Conservation (phyloP, 169 alveolate genomes). For the Plasmodium inui region DNA sequence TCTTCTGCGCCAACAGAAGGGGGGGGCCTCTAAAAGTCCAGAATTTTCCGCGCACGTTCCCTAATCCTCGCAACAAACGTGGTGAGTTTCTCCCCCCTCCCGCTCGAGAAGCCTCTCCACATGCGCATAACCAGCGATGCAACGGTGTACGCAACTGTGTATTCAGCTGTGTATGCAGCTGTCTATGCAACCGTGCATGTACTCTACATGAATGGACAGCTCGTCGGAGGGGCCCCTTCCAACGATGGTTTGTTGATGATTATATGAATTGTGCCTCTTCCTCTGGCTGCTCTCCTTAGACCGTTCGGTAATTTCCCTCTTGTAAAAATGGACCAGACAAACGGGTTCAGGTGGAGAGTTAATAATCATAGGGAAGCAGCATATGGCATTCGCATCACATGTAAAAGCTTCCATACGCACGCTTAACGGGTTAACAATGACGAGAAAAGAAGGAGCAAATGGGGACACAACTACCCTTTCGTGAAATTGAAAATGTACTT, state of each 20-base stretch:
- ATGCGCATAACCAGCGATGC: background rate
- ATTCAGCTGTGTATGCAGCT: too few species aligned
- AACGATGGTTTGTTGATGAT: background rate
- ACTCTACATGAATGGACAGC: background rate
- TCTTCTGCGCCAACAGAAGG: background rate
- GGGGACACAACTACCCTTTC: background rate
- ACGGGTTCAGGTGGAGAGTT: background rate
- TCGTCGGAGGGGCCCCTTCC: background rate
- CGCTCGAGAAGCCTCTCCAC: background rate
- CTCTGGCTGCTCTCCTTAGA: background rate
- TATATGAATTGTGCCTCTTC: background rate
- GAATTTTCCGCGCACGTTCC: background rate
- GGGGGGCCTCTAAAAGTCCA: background rate
- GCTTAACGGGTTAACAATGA: background rate
- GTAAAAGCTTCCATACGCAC: background rate
- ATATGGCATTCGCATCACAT: background rate
- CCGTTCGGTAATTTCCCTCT: background rate
- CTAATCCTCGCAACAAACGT: background rate
- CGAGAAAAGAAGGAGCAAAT: background rate
- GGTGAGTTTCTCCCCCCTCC: background rate
- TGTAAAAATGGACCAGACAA: background rate
- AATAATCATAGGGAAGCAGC: background rate
- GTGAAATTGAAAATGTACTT: background rate
- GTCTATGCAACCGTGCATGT: background rate
- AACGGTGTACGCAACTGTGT: too few species aligned